phyloP scores from a whole-genome alignment of 2,329 filamentous ascomycete genomes.

The Thielaviopsis populi region DNA sequence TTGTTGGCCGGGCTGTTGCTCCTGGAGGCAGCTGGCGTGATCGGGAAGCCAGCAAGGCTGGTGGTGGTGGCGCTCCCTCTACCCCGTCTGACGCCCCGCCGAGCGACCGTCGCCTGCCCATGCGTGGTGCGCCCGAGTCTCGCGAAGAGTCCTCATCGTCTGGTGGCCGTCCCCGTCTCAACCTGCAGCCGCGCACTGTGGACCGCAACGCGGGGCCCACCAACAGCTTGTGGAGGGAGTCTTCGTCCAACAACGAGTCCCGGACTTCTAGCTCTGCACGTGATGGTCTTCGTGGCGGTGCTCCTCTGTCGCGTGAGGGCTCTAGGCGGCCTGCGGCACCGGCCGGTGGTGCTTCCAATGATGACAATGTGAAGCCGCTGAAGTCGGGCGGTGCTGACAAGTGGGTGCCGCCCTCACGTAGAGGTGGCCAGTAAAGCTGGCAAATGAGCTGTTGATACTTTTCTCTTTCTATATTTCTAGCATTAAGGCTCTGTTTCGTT shows the following conservation, averaged over 20 bases:
- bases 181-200: constrained; percentile 39
- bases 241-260: constrained; percentile 57
- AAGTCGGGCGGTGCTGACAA: constrained; percentile 41
- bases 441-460: constrained; percentile 12
- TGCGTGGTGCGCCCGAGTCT: not conserved
- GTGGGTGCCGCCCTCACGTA: constrained; percentile 30
- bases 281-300: constrained; percentile 82
- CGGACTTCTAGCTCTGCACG: constrained; percentile 76
- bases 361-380: constrained; percentile 29
- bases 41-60: constrained; percentile 24
- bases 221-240: constrained; percentile 55
- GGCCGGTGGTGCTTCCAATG: constrained; percentile 14
- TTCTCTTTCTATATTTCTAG: constrained; percentile 19
- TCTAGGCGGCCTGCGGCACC: constrained; percentile 21
- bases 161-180: constrained; percentile 43
- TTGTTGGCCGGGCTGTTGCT: not conserved
- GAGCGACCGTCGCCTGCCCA: constrained; percentile 19
- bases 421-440: not conserved
- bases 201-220: constrained; percentile 31
- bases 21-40: constrained; percentile 32
- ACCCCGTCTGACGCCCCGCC: constrained; percentile 20
- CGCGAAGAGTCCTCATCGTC: constrained; percentile 3
- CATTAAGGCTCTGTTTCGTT: constrained; percentile 18
- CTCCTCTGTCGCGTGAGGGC: constrained; percentile 66
- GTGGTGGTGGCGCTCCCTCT: constrained; percentile 24